phyloP scores from a whole-genome alignment of 2,329 filamentous ascomycete species.

The Ceratocystis diversiconidia region DNA sequence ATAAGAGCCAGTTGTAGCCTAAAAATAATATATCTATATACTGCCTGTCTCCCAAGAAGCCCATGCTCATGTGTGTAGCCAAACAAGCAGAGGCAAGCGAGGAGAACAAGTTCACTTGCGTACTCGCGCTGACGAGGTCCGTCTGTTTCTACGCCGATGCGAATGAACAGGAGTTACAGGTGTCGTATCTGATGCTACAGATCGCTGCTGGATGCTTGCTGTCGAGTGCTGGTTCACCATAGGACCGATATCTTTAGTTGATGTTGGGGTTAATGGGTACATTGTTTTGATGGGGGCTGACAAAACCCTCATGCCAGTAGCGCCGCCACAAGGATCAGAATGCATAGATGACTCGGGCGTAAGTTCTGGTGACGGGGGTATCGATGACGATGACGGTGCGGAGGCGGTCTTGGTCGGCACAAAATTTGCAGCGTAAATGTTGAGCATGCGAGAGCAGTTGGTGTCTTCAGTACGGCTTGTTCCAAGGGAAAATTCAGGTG shows the following conservation, averaged over 20 bases:
- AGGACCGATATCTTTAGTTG: background rate
- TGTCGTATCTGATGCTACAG: background rate
- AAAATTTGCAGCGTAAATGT: conserved; percentile 5
- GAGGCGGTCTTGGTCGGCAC: background rate
- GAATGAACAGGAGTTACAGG: background rate
- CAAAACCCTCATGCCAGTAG: background rate
- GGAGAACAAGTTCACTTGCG: background rate
- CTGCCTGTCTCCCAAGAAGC: background rate
- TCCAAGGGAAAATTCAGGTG: background rate
- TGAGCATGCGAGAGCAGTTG: background rate
- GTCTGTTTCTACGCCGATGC: background rate
- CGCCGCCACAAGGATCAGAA: background rate
- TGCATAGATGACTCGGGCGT: background rate
- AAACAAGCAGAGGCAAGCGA: background rate
- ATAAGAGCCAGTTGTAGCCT: background rate
- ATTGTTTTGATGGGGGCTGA: background rate
- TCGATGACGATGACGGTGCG: conserved; percentile 1
- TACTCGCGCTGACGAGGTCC: background rate
- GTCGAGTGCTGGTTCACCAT: background rate
- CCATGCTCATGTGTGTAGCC: background rate
- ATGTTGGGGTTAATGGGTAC: background rate
- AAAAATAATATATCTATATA: conserved; percentile 1
- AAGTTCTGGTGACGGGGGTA: background rate
- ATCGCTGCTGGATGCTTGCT: background rate
- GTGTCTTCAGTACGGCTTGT: background rate